Percentiles rank a stretch among this genome's conserved stretches.
phyloP scores from a whole-genome alignment of 768 basidiomycete species.

The Kwoniella botswanensis region DNA sequence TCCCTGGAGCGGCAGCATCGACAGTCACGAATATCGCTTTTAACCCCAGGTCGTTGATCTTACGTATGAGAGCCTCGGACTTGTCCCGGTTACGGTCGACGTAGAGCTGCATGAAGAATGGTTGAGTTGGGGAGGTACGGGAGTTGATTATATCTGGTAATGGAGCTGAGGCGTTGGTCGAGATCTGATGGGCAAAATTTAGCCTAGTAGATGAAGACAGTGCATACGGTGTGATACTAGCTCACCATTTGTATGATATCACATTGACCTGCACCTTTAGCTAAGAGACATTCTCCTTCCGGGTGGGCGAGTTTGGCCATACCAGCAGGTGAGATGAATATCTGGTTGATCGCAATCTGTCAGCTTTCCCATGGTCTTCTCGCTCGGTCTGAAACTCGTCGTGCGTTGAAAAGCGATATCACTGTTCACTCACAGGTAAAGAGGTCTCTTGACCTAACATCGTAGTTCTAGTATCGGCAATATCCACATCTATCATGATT shows the following conservation, averaged over 20 bases:
- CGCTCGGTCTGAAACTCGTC: too few relatives aligned
- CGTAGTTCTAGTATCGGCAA: conserved; percentile 49
- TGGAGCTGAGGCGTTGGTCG: conserved; percentile 58
- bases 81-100: conserved; percentile 53
- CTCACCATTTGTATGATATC: conserved; percentile 53
- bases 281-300: conserved; percentile 56
- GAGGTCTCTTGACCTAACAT: conserved; percentile 56
- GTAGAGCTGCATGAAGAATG: conserved; percentile 60
- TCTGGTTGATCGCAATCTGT: conserved; percentile 13
- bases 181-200: conserved; percentile 41
- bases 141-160: conserved; percentile 53
- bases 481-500: conserved; percentile 55
- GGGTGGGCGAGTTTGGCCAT: conserved; percentile 60
- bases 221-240: conserved; percentile 9
- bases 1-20: conserved; percentile 57
- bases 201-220: background rate
- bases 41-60: conserved; percentile 52
- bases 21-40: conserved; percentile 58
- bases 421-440: conserved; percentile 45
- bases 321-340: conserved; percentile 60
- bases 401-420: too few relatives aligned
- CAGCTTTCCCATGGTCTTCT: too few relatives aligned
- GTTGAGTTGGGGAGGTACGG: conserved; percentile 33
- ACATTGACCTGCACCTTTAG: conserved; percentile 50
- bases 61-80: conserved; percentile 50